phyloP scores from a whole-genome alignment of 257 asterid genomes.

The Solanum bukasovii region DNA sequence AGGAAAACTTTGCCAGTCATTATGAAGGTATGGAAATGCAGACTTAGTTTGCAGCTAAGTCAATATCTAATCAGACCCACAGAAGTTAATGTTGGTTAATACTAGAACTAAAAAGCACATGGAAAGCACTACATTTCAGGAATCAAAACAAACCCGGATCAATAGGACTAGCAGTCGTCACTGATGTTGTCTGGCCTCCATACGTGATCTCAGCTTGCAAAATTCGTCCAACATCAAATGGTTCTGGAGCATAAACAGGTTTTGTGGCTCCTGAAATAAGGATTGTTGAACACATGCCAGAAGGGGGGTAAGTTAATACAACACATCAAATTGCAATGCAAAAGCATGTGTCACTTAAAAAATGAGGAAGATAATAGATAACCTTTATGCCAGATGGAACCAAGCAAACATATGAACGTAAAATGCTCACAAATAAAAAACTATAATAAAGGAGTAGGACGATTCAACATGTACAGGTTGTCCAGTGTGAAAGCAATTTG shows the following conservation, averaged over 20 bases:
- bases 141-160: conserved; percentile 52
- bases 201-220: conserved; percentile 63
- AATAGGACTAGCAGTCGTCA: conserved; percentile 59
- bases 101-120: not conserved
- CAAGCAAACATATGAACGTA: not conserved
- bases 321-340: not conserved
- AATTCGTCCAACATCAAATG: conserved; percentile 82
- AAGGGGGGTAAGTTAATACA: not conserved
- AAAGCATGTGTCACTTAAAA: not conserved
- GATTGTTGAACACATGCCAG: not conserved
- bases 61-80: not conserved
- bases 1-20: conserved; percentile 7
- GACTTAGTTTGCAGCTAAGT: not conserved
- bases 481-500: not conserved
- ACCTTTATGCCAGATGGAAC: not conserved
- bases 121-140: not conserved
- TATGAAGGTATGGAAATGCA: not conserved
- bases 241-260: conserved; percentile 85
- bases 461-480: not conserved
- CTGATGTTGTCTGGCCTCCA: conserved; percentile 34
- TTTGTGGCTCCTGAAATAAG: conserved; percentile 71
- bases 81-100: not conserved
- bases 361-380: not conserved
- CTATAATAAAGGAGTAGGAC: not conserved
- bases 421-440: not conserved